phyloP scores from a whole-genome alignment of 2,329 filamentous ascomycete genomes.

The Fusarium sp. region DNA sequence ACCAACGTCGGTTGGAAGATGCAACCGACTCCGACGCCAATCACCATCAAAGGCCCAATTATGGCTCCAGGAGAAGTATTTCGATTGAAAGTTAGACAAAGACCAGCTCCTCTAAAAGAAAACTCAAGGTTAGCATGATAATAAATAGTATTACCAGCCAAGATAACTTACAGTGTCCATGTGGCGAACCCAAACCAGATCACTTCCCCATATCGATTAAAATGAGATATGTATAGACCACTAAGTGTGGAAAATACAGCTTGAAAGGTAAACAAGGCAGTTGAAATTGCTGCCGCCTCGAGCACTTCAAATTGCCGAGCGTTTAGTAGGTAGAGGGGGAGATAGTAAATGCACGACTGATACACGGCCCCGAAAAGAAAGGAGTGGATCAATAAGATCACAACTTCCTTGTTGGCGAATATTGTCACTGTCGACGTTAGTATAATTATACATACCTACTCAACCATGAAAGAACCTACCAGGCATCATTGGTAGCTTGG shows the following conservation, averaged over 20 bases:
- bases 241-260: not conserved
- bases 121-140: not conserved
- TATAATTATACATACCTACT: not conserved
- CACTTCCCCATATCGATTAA: not conserved
- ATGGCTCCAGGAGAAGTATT: not conserved
- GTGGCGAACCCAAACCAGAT: not conserved
- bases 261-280: not conserved
- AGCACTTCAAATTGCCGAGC: not conserved
- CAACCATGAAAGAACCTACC: not conserved
- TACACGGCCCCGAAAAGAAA: not conserved
- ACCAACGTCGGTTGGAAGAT: not conserved
- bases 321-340: not conserved
- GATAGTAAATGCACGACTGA: not conserved
- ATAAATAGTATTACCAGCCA: no score
- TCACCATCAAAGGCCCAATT: not conserved
- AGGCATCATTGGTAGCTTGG: not conserved
- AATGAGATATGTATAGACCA: not conserved
- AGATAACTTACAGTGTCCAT: not conserved
- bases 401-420: not conserved
- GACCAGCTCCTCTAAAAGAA: not conserved
- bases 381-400: not conserved
- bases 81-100: not conserved
- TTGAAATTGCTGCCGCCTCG: not conserved
- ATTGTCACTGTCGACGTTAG: not conserved
- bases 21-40: not conserved